phyloP scores from a whole-genome alignment of 2,329 filamentous ascomycete species.

The Ceratocystis ficicola region DNA sequence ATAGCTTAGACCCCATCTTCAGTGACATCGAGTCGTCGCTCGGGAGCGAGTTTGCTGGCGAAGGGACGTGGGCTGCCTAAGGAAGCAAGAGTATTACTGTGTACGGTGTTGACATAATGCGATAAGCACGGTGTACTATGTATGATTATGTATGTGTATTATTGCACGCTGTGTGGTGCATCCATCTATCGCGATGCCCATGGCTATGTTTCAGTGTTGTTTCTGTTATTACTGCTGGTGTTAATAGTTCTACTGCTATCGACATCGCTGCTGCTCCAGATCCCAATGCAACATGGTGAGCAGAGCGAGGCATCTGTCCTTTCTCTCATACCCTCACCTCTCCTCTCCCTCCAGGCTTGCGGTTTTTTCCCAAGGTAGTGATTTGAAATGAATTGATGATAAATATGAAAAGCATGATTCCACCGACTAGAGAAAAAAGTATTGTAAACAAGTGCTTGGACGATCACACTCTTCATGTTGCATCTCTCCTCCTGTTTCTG shows the following conservation, averaged over 20 bases:
- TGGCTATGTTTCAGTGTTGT: no score
- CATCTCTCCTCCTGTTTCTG: background rate
- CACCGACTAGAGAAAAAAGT: background rate
- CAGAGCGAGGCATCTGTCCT: background rate
- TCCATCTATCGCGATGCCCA: no score
- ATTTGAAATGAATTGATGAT: constrained; percentile 9
- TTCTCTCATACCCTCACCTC: no score
- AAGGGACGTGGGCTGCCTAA: constrained; percentile 29
- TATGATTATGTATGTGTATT: background rate
- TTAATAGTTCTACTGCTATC: no score
- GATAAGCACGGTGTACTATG: background rate
- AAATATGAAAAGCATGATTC: background rate
- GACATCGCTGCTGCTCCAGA: no score
- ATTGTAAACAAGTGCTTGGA: background rate
- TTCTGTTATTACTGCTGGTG: no score
- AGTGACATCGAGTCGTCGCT: constrained; percentile 17
- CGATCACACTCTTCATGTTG: background rate
- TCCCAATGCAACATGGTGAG: background rate
- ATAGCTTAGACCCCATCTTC: constrained; percentile 35
- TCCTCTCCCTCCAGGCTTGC: constrained; percentile 23
- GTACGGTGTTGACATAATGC: background rate
- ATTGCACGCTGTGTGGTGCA: background rate
- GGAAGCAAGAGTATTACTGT: background rate
- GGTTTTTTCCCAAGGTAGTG: background rate
- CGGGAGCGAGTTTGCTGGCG: constrained; percentile 29